Evolutionary conservation across 306 rosid genomes (phyloP).

Genomic region (Mimosa bimucronata): DNA sequence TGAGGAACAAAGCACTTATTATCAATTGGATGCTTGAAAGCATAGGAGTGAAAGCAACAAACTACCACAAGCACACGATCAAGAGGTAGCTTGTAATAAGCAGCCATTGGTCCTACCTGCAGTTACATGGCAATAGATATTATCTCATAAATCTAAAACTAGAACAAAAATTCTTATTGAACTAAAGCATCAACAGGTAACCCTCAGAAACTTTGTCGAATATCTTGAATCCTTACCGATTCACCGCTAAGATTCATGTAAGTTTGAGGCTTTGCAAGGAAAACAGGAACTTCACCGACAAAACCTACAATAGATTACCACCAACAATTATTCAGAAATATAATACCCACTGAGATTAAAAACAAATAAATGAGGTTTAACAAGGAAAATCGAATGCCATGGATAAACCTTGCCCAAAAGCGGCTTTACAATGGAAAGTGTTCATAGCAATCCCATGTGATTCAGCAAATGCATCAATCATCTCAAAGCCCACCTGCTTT

Average conservation of each 20-base stretch:
- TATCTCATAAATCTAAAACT: slow-evolving; percentile 33
- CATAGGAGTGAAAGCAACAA: slow-evolving; percentile 18
- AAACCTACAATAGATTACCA: slow-evolving; percentile 56
- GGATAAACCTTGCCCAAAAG: slow-evolving; percentile 71
- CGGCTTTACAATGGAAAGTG: slow-evolving; percentile 74
- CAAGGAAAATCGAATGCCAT: slow-evolving; percentile 9
- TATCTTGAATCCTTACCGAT: slow-evolving; percentile 66
- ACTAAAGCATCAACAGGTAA: slow-evolving; percentile 22
- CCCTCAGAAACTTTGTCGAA: slow-evolving; percentile 16
- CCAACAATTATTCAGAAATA: slow-evolving; percentile 35
- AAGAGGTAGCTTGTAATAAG: slow-evolving; percentile 96
- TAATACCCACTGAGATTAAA: slow-evolving; percentile 28
- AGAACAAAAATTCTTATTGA: not conserved
- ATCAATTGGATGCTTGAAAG: slow-evolving; percentile 15
- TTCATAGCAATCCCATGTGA: slow-evolving; percentile 68
- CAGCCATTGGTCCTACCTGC: slow-evolving; percentile 90
- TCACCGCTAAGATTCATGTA: slow-evolving; percentile 96
- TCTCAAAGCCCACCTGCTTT: slow-evolving; percentile 80
- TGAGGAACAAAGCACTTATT: slow-evolving; percentile 15
- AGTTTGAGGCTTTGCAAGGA: slow-evolving; percentile 97
- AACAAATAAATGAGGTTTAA: not conserved
- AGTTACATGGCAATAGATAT: slow-evolving; percentile 36
- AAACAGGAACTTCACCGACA: slow-evolving; percentile 78
- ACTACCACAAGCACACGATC: slow-evolving; percentile 85
- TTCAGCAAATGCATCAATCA: slow-evolving; percentile 83